Percentiles rank a stretch among this genome's conserved stretches.
These are phyloP conservation scores for Carpinus fangiana DNA, from an alignment of 306 rosid species.

Conservation along the genomic window DNA sequence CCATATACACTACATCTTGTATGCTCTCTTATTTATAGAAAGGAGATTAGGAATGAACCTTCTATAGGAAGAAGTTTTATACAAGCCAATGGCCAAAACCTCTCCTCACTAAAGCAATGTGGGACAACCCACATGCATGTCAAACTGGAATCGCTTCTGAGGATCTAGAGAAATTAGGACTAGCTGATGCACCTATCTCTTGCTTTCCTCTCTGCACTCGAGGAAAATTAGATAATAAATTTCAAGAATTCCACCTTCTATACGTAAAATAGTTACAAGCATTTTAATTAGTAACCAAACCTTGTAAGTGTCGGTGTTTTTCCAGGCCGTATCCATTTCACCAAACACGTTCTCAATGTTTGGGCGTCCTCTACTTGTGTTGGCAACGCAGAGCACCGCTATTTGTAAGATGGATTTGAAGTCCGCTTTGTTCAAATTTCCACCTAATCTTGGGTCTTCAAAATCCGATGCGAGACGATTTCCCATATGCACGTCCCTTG, in stretches of 20 bases:
- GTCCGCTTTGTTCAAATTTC: conserved; percentile 53
- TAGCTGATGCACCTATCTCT: conserved; percentile 31
- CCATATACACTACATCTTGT: no score
- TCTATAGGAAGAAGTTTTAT: no score
- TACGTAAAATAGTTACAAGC: background rate
- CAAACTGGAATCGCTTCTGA: conserved; percentile 30
- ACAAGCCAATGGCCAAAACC: no score
- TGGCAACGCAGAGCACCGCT: conserved; percentile 83
- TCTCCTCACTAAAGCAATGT: no score
- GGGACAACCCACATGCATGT: background rate
- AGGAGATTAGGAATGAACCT: no score
- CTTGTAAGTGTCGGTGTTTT: conserved; percentile 30
- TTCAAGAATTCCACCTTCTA: background rate
- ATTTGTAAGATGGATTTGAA: conserved; percentile 61
- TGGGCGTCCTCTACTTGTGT: conserved; percentile 79
- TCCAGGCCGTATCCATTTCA: conserved; percentile 61
- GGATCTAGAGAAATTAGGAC: conserved; percentile 37
- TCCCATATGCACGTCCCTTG: conserved; percentile 72
- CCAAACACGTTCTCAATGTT: conserved; percentile 54
- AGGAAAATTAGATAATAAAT: background rate
- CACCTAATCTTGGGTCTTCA: conserved; percentile 67
- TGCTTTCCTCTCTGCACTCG: conserved; percentile 40
- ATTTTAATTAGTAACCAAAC: background rate
- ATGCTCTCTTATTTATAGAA: no score
- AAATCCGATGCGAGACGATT: conserved; percentile 60